phyloP scores from a whole-genome alignment of 179 eudicot genomes.

The Heliamphora pulchella region DNA sequence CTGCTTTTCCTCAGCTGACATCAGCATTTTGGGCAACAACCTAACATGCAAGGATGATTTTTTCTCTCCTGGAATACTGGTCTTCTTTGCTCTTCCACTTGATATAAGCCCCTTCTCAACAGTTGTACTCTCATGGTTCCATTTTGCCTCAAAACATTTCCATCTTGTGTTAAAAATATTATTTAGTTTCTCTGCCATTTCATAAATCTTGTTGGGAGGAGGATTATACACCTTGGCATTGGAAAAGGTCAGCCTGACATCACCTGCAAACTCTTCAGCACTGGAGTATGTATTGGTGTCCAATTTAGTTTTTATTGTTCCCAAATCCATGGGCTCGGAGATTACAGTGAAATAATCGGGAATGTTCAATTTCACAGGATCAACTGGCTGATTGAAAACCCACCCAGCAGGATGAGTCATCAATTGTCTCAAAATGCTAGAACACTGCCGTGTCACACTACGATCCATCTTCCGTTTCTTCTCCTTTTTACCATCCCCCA shows the following conservation, averaged over 20 bases:
- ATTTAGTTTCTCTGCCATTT: constrained; percentile 43
- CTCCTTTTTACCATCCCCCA: constrained; percentile 22
- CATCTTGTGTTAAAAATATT: constrained; percentile 40
- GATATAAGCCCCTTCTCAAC: not conserved
- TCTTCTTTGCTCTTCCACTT: constrained; percentile 12
- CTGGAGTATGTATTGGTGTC: constrained; percentile 30
- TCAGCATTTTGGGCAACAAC: constrained; percentile 14
- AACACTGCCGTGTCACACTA: constrained; percentile 37
- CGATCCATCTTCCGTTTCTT: constrained; percentile 62
- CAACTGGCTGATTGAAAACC: constrained; percentile 59
- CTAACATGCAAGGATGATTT: not conserved
- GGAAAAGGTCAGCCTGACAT: constrained; percentile 69
- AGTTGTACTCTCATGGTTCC: constrained; percentile 15
- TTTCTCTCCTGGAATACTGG: not conserved
- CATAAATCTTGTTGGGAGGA: constrained; percentile 42
- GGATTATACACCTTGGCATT: constrained; percentile 84
- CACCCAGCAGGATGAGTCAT: constrained; percentile 35
- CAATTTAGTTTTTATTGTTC: constrained; percentile 56
- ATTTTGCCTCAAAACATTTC: constrained; percentile 42
- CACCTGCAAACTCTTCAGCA: constrained; percentile 61
- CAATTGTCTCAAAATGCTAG: constrained; percentile 38
- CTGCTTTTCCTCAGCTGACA: constrained; percentile 30
- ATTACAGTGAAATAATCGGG: constrained; percentile 67
- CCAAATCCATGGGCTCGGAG: constrained; percentile 82
- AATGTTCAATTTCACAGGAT: constrained; percentile 45